Conservation (phyloP, 164 flowering plant species). For the Macadamia tetraphylla region DNA sequence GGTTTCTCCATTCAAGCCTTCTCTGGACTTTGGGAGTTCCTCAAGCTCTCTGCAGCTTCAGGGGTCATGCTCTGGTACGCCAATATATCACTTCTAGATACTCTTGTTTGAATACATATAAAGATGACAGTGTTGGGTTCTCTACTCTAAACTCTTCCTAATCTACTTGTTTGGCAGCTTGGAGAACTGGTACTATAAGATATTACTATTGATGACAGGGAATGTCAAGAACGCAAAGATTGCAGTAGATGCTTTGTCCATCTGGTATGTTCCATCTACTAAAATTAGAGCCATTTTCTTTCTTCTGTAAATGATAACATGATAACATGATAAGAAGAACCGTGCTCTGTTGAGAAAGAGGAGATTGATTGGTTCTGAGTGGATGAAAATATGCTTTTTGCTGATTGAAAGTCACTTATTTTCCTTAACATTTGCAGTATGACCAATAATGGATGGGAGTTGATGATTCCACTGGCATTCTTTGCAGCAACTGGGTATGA, state of each 20-base stretch:
- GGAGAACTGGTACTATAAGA: constrained; percentile 74
- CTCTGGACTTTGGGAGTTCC: constrained; percentile 36
- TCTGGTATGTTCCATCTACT: constrained; percentile 34
- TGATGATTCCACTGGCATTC: constrained; percentile 71
- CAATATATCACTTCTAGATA: background rate
- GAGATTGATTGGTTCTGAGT: too few relatives aligned
- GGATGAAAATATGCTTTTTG: too few relatives aligned
- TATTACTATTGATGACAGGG: constrained; percentile 58
- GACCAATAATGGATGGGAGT: constrained; percentile 60
- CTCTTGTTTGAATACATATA: too few relatives aligned
- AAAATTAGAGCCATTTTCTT: background rate
- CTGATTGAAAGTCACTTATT: too few relatives aligned
- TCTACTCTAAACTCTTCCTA: too few relatives aligned
- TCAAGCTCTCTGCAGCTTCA: constrained; percentile 38
- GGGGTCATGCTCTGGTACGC: constrained; percentile 41
- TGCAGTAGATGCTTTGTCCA: constrained; percentile 67
- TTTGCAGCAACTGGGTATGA: constrained; percentile 62
- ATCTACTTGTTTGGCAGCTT: constrained; percentile 29
- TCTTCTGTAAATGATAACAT: background rate
- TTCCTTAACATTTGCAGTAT: constrained; percentile 34
- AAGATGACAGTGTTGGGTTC: too few relatives aligned
- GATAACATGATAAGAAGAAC: too few relatives aligned
- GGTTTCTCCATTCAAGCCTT: constrained; percentile 41
- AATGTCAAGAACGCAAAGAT: constrained; percentile 49
- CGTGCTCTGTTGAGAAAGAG: too few relatives aligned